These are phyloP conservation scores for Candida patagonica DNA, from an alignment of 805 yeast species.

Conservation along the genomic window DNA sequence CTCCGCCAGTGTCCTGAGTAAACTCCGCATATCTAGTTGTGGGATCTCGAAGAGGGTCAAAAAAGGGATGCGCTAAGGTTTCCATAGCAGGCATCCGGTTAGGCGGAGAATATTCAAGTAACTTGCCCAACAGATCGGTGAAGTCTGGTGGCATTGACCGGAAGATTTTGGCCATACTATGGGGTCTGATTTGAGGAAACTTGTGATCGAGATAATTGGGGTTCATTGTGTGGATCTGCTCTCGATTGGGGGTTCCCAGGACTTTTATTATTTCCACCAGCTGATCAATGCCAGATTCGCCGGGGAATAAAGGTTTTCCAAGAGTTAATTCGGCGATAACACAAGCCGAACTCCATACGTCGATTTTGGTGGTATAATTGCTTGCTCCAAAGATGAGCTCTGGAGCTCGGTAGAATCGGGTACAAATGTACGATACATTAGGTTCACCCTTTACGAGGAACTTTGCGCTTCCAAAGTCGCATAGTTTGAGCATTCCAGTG, in stretches of 20 bases:
- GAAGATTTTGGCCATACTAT: constrained; percentile 54
- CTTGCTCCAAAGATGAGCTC: constrained; percentile 96
- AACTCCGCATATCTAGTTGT: constrained; percentile 34
- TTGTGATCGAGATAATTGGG: constrained; percentile 96
- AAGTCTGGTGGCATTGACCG: constrained; percentile 78
- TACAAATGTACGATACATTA: constrained; percentile 92
- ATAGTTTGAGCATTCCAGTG: constrained; percentile 75
- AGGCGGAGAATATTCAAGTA: constrained; percentile 87
- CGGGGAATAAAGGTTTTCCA: constrained; percentile 96
- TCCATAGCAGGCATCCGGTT: constrained; percentile 69
- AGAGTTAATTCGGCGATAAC: constrained; percentile 94
- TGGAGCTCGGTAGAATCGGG: constrained; percentile 95
- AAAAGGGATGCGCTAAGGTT: constrained; percentile 81
- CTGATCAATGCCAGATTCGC: constrained; percentile 96
- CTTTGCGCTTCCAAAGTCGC: constrained; percentile 96
- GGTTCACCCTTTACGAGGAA: constrained; percentile 83
- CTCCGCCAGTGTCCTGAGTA: constrained; percentile 49
- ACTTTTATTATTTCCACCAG: constrained; percentile 93
- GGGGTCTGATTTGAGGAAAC: constrained; percentile 57
- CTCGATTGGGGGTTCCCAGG: constrained; percentile 89
- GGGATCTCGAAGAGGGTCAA: constrained; percentile 68
- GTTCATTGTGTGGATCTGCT: constrained; percentile 89
- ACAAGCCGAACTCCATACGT: constrained; percentile 90
- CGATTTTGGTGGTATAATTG: constrained; percentile 92
- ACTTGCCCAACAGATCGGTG: constrained; percentile 68